A percentile compares a stretch with the other conserved stretches of the same genome.
Conservation (phyloP, 441 rosid genomes). For the Corymbia calophylla region DNA sequence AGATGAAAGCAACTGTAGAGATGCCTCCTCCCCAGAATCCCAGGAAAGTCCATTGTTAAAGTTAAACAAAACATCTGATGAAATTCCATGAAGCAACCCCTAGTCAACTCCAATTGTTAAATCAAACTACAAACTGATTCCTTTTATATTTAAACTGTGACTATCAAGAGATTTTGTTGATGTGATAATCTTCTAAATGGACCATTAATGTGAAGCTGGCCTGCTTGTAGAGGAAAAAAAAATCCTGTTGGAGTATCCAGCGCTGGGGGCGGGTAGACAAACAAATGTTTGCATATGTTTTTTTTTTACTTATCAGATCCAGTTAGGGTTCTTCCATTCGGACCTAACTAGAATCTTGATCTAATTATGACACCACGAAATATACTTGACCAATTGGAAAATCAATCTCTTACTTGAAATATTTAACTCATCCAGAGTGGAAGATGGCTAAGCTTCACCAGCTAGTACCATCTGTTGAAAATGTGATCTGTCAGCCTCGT, state of each 20-base stretch:
- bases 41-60: neutral
- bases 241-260: neutral
- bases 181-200: neutral
- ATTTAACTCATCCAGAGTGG: neutral
- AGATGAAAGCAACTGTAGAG: neutral
- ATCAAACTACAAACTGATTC: neutral
- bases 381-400: neutral
- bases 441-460: neutral
- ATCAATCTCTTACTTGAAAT: neutral
- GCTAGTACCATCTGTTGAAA: neutral
- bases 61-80: neutral
- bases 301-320: neutral
- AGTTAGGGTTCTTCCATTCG: neutral
- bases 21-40: too few species aligned
- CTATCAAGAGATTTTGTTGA: neutral
- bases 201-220: neutral
- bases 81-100: neutral
- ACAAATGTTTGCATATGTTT: neutral
- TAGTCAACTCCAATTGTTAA: neutral
- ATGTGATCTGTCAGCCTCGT: neutral
- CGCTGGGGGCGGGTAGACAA: neutral
- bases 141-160: neutral
- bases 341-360: neutral
- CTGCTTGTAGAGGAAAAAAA: neutral
- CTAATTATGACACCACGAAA: neutral